Evolutionary conservation across 2,329 filamentous ascomycete species (phyloP), one percentile per base, ranked within the genome.

Genomic region (Fusarium sp.): DNA sequence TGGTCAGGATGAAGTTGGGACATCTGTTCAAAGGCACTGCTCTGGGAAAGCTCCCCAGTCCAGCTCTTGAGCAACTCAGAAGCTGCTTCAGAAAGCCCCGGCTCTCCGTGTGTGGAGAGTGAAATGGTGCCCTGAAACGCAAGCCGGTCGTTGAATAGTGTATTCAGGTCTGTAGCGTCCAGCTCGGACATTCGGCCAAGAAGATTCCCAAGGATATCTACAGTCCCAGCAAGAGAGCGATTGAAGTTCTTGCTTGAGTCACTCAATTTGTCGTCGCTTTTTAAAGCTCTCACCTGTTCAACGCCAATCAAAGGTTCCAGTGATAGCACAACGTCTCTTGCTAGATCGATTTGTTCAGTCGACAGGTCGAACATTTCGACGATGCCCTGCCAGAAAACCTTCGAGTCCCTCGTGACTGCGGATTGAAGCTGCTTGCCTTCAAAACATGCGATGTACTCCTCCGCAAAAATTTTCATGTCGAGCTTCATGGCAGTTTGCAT

Each of bases 51-150:
- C 73, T 96, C 87, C 9, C 84, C 85, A 32, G 91, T 95, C 68
- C 94, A 85, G 32, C 87, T 87, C 75, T 97, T 97, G 63, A 98
- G 84, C 25, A 98, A 79, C 65, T 93, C 90, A 7, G 93, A 84
- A 1, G 91, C 88, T 14, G 91, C 89, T 71, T 93, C 89, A 59
- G 92, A 92, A 31, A 95, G 88, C 54, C 88, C 84, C 52, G 90
- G 81, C 65, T 96, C 89, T 14, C 92, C 91, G 38, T 93, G 93
- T 52, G 97, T 87, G 7, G 97, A 85, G 15, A 92, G 84, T 5
- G 89, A 88, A 41, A 97, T 86, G 37, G 97, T 82, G 33, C 91
- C 86, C 63, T 88, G 87, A 57, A 91, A 89, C 7, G 88, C 88
- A 37, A 86, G 79, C 17, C 85, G 82, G 53, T 89, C 86, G 48